Conservation (phyloP, 345 rosid genomes). For the Salix brachista region DNA sequence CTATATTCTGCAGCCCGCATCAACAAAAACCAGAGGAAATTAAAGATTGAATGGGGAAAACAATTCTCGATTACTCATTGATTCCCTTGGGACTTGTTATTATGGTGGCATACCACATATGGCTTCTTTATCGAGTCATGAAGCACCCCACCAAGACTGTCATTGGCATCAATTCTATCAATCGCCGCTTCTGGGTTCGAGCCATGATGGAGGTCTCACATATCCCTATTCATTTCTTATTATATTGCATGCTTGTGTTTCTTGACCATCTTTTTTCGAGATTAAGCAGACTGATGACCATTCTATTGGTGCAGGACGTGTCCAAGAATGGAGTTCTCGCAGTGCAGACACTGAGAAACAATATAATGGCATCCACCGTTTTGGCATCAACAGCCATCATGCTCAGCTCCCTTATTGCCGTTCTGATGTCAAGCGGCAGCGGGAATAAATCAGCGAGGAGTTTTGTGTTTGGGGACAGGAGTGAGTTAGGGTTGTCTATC, state of each 20-base stretch:
- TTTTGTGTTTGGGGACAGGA: constrained; percentile 49
- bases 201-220: constrained; percentile 85
- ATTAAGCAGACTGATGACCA: neutral
- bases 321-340: constrained; percentile 81
- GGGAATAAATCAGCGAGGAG: constrained; percentile 33
- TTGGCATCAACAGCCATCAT: constrained; percentile 81
- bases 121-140: constrained; percentile 64
- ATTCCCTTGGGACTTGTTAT: constrained; percentile 57
- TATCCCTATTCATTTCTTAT: neutral
- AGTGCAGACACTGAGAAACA: constrained; percentile 81
- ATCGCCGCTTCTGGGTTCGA: constrained; percentile 81
- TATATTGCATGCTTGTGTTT: neutral
- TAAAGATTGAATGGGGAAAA: constrained; percentile 38
- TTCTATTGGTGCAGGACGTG: constrained; percentile 35
- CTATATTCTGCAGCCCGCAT: neutral
- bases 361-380: constrained; percentile 92
- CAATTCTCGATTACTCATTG: constrained; percentile 51
- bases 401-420: constrained; percentile 71
- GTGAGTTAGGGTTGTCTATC: constrained; percentile 48
- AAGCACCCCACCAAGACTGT: constrained; percentile 62
- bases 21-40: neutral
- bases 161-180: constrained; percentile 70
- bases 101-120: constrained; percentile 57
- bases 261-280: neutral
- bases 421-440: constrained; percentile 45